A percentile compares a stretch with the other conserved stretches of the same genome.
Evolutionary conservation across 495 filamentous ascomycete genomes (phyloP).

Genomic region (Venustampulla echinocandica): DNA sequence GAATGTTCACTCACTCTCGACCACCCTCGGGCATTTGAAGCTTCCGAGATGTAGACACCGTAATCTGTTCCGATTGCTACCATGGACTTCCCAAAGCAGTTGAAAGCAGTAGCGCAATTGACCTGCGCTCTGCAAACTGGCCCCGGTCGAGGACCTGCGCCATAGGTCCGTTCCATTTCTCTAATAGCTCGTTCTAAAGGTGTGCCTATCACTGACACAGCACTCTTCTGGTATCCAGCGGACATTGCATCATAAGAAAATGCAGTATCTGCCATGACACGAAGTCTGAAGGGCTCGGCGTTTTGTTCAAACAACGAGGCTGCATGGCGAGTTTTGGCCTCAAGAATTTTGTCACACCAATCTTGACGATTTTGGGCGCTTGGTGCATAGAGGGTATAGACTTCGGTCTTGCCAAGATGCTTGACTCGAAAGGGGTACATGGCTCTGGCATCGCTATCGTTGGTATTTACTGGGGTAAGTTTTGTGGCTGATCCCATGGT

Average conservation of each 20-base stretch:
- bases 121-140: constrained; percentile 76
- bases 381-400: constrained; percentile 80
- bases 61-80: constrained; percentile 92
- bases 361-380: constrained; percentile 64
- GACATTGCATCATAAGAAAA: constrained; percentile 71
- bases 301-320: constrained; percentile 83
- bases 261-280: constrained; percentile 85
- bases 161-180: constrained; percentile 73
- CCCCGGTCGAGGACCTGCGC: constrained; percentile 53
- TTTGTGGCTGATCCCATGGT: constrained; percentile 36
- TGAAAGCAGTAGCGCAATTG: constrained; percentile 89
- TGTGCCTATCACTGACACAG: constrained; percentile 66
- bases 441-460: constrained; percentile 61
- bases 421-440: constrained; percentile 94
- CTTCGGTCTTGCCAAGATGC: constrained; percentile 78
- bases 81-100: constrained; percentile 72
- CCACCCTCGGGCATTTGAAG: constrained; percentile 84
- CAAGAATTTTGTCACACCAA: constrained; percentile 89
- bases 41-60: constrained; percentile 82
- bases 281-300: constrained; percentile 88
- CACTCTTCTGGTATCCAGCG: constrained; percentile 10
- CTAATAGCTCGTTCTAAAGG: constrained; percentile 84
- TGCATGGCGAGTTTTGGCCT: constrained; percentile 90
- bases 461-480: constrained; percentile 34
- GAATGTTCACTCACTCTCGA: constrained; percentile 50